Base-by-base conservation (phyloP, 768 basidiomycete genomes). In the Lactarius deliciosus region DNA sequence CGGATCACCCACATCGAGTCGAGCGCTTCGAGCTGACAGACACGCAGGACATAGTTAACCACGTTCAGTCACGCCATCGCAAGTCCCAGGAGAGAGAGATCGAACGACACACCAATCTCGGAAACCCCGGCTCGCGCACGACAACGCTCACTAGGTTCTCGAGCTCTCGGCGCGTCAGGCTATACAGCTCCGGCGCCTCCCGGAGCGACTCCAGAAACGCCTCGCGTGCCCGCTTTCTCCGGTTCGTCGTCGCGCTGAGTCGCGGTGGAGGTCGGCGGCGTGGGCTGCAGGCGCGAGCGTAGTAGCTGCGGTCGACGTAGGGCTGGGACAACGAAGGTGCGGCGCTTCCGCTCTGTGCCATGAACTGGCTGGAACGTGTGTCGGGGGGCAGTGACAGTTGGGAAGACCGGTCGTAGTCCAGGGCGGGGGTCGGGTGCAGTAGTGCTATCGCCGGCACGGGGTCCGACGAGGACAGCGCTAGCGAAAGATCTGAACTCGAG, bases 111-210 rank as follows among this genome's bases (percentile, higher is more conserved):
- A 91, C 93, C 84, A 98, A 80, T 69, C 84, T 82, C 15, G 81
- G 76, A 73, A 97, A 94, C 8, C 92, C 86, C 61, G 94, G 86
- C 74, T 92, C 90, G 61, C 85, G 82, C 20, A 91, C 80, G 28
- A 91, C 81, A 32, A 86, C 81, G 13, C 81, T 80, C 20, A 91
- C 81, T 2, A 88, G 73, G 55, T 76, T 75, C 71, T 90, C 88
- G 15, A 92, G 81, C 8, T 82, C 79, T 13, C 75, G 64, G 40
- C 75, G 77, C 28, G 88, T 74, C 32, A 90, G 74, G 60, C 82
- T 75, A 69, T 89, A 87, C n/a, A 91, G 70, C 0, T 77, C 76
- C 0, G 82, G 77, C 22, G 77, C 71, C 41, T 85, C 79, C 47
- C 76, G 76, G 18, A 89, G 75, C 1, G 82, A 78, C 9, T 78